Evolutionary conservation across 208 protist genomes (phyloP), one percentile per base, ranked within the genome.

Genomic region (Trypanosoma grayi): DNA sequence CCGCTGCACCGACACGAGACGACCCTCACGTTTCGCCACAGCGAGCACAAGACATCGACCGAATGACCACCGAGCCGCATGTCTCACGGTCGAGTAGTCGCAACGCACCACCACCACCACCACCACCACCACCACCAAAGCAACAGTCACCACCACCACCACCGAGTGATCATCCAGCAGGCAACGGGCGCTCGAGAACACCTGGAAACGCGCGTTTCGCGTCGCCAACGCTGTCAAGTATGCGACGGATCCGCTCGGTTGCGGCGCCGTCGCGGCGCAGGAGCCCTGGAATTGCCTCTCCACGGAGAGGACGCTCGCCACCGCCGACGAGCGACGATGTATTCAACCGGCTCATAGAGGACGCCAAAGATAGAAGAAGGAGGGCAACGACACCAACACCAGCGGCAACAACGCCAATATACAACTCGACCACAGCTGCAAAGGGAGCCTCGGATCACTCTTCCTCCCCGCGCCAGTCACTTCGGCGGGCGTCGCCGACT

Each of bases 321-420:
- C 16, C 55, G 9, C 9, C 37, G 18, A 2, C 46, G 46, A 53
- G 11, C n/a, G 33, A 14, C 8, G 66, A 59, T 7, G 66, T 72
- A 25, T 72, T 72, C 48, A 39, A 33, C 18, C 66, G 66, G 0
- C 58, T 72, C 7, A 52, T 60, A 45, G 66, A 72, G 33, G 66
- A 72, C 45, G 66, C 51, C 6, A 41, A 60, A 1, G 59, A 39
- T n/a, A 47, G 66, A 18, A n/a, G 50, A 27, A 54, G 22, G 9
- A 40, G 51, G 22, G 27, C 22, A 48, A 16, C 56, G 18, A 5
- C 41, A 3, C 4, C 41, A 40, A 16, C 16, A 44, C 20, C 11
- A 51, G 8, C 40, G 37, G 45, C 18, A 27, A 46, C 44, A 37
- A 37, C 16, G 18, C 0, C 18, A 24, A 22, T 18, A 34, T 25